These are phyloP conservation scores for Aspergillus nomiae DNA, from an alignment of 2,329 filamentous ascomycete species.

Conservation along the genomic window DNA sequence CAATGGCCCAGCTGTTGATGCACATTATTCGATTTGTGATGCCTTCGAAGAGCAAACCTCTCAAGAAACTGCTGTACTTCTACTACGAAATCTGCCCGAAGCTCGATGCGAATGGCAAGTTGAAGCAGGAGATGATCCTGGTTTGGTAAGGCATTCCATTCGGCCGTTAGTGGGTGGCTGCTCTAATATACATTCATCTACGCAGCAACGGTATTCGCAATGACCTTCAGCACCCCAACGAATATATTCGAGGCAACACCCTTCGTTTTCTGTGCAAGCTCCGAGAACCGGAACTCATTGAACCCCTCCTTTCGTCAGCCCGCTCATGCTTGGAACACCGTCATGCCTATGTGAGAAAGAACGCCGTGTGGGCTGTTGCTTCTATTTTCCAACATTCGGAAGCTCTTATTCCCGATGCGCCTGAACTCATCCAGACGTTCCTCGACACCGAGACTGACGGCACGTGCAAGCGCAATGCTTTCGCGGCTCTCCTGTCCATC, in stretches of 20 bases:
- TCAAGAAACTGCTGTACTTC: conserved; percentile 98
- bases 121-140: conserved; percentile 99
- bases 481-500: conserved; percentile 85
- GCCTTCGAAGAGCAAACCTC: conserved; percentile 92
- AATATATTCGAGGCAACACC: conserved; percentile 98
- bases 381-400: conserved; percentile 92
- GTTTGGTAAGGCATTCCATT: conserved; percentile 70
- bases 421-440: conserved; percentile 88
- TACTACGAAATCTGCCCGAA: conserved; percentile 99
- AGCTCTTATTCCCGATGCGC: conserved; percentile 88
- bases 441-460: conserved; percentile 87
- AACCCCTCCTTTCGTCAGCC: conserved; percentile 90
- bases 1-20: conserved; percentile 95
- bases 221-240: conserved; percentile 94
- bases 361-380: conserved; percentile 91
- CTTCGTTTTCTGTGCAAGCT: conserved; percentile 96
- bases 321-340: conserved; percentile 92
- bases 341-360: conserved; percentile 97
- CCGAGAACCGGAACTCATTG: conserved; percentile 91
- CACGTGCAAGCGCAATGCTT: conserved; percentile 97
- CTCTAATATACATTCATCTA: conserved; percentile 18
- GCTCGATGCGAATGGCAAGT: conserved; percentile 84
- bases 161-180: conserved; percentile 7
- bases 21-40: conserved; percentile 99
- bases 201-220: conserved; percentile 94